A percentile compares a stretch with the other conserved stretches of the same genome.
These are phyloP conservation scores for Dipodascus geniculatus DNA, from an alignment of 805 yeast species.

Conservation along the genomic window DNA sequence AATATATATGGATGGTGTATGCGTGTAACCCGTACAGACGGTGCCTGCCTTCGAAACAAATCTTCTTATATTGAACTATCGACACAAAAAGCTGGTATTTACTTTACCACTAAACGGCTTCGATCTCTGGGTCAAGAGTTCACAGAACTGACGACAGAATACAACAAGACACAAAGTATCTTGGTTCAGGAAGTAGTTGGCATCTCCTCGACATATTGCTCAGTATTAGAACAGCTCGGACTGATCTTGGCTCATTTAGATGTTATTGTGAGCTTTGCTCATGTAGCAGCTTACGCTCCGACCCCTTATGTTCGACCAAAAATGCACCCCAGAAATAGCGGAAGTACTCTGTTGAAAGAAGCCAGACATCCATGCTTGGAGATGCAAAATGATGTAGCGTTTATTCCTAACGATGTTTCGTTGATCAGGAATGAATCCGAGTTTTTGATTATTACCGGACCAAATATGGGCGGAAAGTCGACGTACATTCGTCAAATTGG, in stretches of 20 bases:
- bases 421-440: conserved; percentile 46
- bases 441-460: conserved; percentile 84
- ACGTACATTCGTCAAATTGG: conserved; percentile 88
- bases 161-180: conserved; percentile 62
- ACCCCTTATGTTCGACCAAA: conserved; percentile 67
- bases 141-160: conserved; percentile 47
- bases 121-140: conserved; percentile 48
- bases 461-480: conserved; percentile 96
- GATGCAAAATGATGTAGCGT: conserved; percentile 79
- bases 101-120: conserved; percentile 65
- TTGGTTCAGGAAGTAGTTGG: conserved; percentile 74
- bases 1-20: conserved; percentile 89
- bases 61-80: conserved; percentile 63
- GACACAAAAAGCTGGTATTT: conserved; percentile 92
- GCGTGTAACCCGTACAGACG: conserved; percentile 81
- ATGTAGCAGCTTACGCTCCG: conserved; percentile 72
- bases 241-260: conserved; percentile 62
- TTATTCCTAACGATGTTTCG: conserved; percentile 82
- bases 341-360: conserved; percentile 40
- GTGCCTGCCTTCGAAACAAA: conserved; percentile 58
- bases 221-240: conserved; percentile 61
- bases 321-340: conserved; percentile 41
- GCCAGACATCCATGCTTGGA: conserved; percentile 95
- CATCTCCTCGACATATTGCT: conserved; percentile 71
- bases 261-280: conserved; percentile 77